Percentiles rank a stretch among this genome's conserved stretches.
These are phyloP conservation scores for Orbilia oligospora DNA, from an alignment of 2,329 filamentous ascomycete genomes.

Conservation along the genomic window DNA sequence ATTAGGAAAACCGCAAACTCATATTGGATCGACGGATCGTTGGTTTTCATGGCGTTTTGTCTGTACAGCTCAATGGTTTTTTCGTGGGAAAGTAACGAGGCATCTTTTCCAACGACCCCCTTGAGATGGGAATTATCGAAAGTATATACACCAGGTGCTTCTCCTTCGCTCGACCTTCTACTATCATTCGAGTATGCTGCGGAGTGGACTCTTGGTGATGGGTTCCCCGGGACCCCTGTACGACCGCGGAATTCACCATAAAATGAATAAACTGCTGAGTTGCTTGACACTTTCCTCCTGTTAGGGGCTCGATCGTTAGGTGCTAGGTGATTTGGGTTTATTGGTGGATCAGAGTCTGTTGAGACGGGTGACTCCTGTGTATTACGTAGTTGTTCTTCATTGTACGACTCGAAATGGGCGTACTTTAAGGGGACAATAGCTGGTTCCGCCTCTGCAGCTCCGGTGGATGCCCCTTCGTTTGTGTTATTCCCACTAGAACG, in stretches of 20 bases:
- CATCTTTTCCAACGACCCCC: constrained; percentile 85
- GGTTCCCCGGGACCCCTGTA: constrained; percentile 52
- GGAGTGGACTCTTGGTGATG: constrained; percentile 61
- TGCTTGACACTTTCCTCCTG: constrained; percentile 43
- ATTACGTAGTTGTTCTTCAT: constrained; percentile 57
- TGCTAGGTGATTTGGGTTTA: constrained; percentile 60
- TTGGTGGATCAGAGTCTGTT: constrained; percentile 70
- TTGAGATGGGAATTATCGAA: constrained; percentile 87
- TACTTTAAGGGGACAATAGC: constrained; percentile 56
- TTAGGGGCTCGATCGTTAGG: constrained; percentile 57
- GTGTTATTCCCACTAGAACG: constrained; percentile 30
- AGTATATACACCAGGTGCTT: constrained; percentile 72
- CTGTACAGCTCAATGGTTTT: constrained; percentile 99
- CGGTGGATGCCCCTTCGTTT: constrained; percentile 14
- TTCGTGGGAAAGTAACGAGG: constrained; percentile 88
- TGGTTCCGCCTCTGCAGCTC: constrained; percentile 38
- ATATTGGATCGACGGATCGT: constrained; percentile 89
- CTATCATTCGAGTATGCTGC: constrained; percentile 64
- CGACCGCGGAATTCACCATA: constrained; percentile 59
- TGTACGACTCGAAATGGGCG: constrained; percentile 55
- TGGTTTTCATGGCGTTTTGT: constrained; percentile 96
- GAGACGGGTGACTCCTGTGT: constrained; percentile 71
- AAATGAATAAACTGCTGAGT: constrained; percentile 57
- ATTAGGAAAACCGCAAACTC: constrained; percentile 97
- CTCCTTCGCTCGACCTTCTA: constrained; percentile 75